phyloP scores from a whole-genome alignment of 140 eudicot genomes.

The Stevia rebaudiana region DNA sequence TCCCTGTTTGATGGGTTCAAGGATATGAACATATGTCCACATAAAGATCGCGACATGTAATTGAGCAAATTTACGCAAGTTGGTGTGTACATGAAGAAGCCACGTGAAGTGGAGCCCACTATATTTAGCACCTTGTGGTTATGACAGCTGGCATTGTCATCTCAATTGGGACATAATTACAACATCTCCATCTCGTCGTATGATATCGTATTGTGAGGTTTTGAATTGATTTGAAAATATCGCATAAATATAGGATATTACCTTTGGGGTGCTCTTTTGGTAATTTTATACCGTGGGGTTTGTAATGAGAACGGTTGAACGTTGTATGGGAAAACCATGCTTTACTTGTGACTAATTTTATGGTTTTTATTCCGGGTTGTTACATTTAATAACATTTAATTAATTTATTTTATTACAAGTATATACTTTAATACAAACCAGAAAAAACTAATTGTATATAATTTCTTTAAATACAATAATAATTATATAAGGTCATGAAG shows the following conservation, averaged over 20 bases:
- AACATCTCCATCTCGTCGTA: conserved; percentile 9
- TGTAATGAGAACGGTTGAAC: neutral
- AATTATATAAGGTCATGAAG: too few species aligned
- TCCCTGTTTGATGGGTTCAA: conserved; percentile 22
- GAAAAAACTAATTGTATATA: too few species aligned
- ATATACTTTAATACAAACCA: too few species aligned
- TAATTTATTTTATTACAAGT: too few species aligned
- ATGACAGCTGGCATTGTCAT: conserved; percentile 29
- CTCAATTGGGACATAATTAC: conserved; percentile 15
- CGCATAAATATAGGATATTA: conserved; percentile 18
- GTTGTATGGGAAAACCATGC: neutral
- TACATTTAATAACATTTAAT: neutral
- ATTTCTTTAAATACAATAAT: too few species aligned
- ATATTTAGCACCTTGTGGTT: conserved; percentile 26
- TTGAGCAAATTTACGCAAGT: neutral
- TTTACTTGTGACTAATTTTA: neutral
- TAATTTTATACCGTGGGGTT: neutral
- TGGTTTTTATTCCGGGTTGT: neutral
- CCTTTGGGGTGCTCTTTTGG: neutral
- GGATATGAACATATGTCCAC: conserved; percentile 31
- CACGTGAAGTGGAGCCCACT: conserved; percentile 57
- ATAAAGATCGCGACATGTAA: neutral
- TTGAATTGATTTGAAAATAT: conserved; percentile 3
- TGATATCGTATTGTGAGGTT: neutral
- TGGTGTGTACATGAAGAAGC: conserved; percentile 21